phyloP scores from a whole-genome alignment of 768 basidiomycete genomes.

The Rhizopogon roseolus region DNA sequence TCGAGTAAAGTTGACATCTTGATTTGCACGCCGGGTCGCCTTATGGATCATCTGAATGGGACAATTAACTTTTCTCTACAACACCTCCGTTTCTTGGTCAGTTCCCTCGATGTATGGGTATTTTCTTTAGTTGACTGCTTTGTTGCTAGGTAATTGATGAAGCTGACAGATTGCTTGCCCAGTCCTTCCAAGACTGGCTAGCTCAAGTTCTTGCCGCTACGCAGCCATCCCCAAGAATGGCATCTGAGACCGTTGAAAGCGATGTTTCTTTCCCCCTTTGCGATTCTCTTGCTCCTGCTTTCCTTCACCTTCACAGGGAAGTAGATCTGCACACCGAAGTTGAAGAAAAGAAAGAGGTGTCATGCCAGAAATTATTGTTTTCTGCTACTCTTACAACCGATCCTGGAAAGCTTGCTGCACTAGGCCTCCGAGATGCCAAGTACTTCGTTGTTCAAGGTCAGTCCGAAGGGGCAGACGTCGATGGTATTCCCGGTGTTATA shows the following conservation, averaged over 20 bases:
- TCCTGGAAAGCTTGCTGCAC: slow-evolving; percentile 85
- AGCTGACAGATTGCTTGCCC: slow-evolving; percentile 91
- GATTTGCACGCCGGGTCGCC: slow-evolving; percentile 91
- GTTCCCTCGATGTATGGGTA: slow-evolving; percentile 18
- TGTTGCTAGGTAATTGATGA: slow-evolving; percentile 84
- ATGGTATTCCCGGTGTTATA: slow-evolving; percentile 45
- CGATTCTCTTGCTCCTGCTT: slow-evolving; percentile 60
- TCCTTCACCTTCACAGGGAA: slow-evolving; percentile 27
- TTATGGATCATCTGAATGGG: slow-evolving; percentile 89
- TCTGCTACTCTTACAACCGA: slow-evolving; percentile 94
- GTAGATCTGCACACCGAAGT: slow-evolving; percentile 39
- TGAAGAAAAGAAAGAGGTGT: slow-evolving; percentile 52
- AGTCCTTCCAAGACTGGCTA: slow-evolving; percentile 97
- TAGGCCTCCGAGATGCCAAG: slow-evolving; percentile 73
- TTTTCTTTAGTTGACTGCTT: background rate
- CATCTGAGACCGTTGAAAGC: slow-evolving; percentile 1
- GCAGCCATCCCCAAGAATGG: slow-evolving; percentile 30
- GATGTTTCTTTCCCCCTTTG: background rate
- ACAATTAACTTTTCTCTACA: slow-evolving; percentile 91
- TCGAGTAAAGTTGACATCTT: slow-evolving; percentile 91
- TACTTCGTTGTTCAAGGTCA: slow-evolving; percentile 80
- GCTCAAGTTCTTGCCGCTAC: slow-evolving; percentile 78
- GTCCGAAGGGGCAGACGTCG: slow-evolving; percentile 28
- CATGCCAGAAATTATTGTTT: slow-evolving; percentile 93
- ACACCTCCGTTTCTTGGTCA: slow-evolving; percentile 89